A percentile compares a stretch with the other conserved stretches of the same genome.
Conservation (phyloP, 345 rosid species). For the Anacardium occidentale region DNA sequence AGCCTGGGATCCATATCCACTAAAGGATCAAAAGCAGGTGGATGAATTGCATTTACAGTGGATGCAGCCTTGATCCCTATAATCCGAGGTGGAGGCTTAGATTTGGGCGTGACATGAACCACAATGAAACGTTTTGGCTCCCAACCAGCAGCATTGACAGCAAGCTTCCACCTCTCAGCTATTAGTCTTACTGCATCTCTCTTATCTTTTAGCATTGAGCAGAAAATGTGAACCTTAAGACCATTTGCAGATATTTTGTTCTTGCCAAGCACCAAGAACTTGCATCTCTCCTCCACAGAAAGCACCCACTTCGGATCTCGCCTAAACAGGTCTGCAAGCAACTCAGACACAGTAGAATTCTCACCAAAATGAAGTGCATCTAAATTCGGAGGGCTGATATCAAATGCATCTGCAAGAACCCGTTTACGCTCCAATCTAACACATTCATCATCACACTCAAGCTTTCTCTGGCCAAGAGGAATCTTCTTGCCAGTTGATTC, state of each 20-base stretch:
- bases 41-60: slow-evolving; percentile 41
- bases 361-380: slow-evolving; percentile 94
- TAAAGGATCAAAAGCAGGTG: slow-evolving; percentile 64
- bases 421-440: slow-evolving; percentile 85
- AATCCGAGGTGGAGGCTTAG: slow-evolving; percentile 75
- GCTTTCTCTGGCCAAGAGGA: slow-evolving; percentile 89
- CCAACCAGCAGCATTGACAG: slow-evolving; percentile 74
- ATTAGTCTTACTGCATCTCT: slow-evolving; percentile 78
- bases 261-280: slow-evolving; percentile 84
- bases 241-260: slow-evolving; percentile 48
- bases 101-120: slow-evolving; percentile 69
- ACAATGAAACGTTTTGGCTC: slow-evolving; percentile 91
- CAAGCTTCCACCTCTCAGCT: slow-evolving; percentile 98
- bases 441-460: slow-evolving; percentile 84
- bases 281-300: slow-evolving; percentile 92
- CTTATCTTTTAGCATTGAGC: slow-evolving; percentile 91
- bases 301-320: slow-evolving; percentile 94
- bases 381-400: slow-evolving; percentile 62
- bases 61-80: slow-evolving; percentile 64
- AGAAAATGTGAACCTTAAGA: slow-evolving; percentile 85
- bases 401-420: slow-evolving; percentile 93
- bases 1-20: slow-evolving; percentile 98
- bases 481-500: slow-evolving; percentile 53
- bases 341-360: slow-evolving; percentile 61
- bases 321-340: slow-evolving; percentile 72